Evolutionary conservation across 257 asterid species (phyloP), one percentile per base, ranked within the genome.

Genomic region (Marsdenia floribunda): DNA sequence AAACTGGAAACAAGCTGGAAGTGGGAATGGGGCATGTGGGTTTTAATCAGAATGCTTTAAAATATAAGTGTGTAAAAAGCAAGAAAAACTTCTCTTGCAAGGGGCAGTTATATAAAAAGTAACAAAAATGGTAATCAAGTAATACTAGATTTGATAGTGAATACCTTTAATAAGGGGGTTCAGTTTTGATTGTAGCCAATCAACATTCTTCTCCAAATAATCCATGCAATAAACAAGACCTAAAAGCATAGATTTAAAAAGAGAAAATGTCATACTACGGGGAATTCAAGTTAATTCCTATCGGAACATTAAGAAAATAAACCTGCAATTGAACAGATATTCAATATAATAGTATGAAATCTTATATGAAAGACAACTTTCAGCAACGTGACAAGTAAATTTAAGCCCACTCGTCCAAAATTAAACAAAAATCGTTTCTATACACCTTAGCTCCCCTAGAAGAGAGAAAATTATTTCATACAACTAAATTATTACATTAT

Each of bases 221-320:
- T 95, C 93, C 98, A 95, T 95, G 89, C 99, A 95, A 83, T 92
- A 92, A 14, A 95, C 86, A 68, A 95, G 96, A 71, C 99, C 98
- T 92, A 81, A n/a, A 79, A 72, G 37, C 13, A 69, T 52, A 61
- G 57, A 75, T 50, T 38, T 59, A 70, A 21, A 64, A 3, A 60
- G 42, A 50, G 52, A 50, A 5, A 68, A 47, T 16, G 37, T 70
- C 64, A 77, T 35, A 3, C 76, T 40, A 66, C 13, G 68, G 21
- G 21, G n/a, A 66, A 29, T 14, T 68, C 38, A 77, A 37, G 37
- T 29, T 21, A 42, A 61, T 24, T 40, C 35, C 54, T 35, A 8
- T 1, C 3, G 21, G 40, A 4, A 57, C 8, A 73, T 37, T 16
- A 63, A 33, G 13, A 33, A 18, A 33, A 64, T 35, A 15, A 6